Percentiles rank a stretch among this genome's conserved stretches.
phyloP scores from a whole-genome alignment of 2,329 filamentous ascomycete genomes.

The Diaporthe sp. region DNA sequence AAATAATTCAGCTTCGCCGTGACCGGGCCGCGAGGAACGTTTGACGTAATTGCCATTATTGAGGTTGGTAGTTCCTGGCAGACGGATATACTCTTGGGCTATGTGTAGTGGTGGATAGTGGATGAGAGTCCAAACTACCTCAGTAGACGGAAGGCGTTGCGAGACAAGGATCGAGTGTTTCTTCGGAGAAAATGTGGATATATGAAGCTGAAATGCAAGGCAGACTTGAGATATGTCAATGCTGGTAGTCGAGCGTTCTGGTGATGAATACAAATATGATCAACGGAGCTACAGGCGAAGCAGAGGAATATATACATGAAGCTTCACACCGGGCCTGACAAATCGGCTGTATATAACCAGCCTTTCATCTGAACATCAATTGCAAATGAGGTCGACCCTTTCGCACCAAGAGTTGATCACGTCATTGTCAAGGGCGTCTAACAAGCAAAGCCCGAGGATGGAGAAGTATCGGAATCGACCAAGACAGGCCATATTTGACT shows the following conservation, averaged over 20 bases:
- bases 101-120: not conserved
- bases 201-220: not conserved
- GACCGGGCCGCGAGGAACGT: slow-evolving; percentile 69
- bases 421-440: slow-evolving; percentile 22
- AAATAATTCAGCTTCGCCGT: slow-evolving; percentile 76
- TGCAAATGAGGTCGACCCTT: not conserved
- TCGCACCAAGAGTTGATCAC: slow-evolving; percentile 3
- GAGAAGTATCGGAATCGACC: slow-evolving; percentile 7
- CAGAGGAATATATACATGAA: slow-evolving; percentile 19
- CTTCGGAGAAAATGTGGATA: not conserved
- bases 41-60: slow-evolving; percentile 55
- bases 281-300: not conserved
- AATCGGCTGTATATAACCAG: not conserved
- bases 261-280: not conserved
- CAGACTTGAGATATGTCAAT: not conserved
- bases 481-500: not conserved
- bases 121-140: not conserved
- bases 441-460: not conserved
- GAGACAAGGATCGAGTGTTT: not conserved
- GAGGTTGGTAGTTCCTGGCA: not conserved
- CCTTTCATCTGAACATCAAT: not conserved
- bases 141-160: not conserved
- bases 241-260: not conserved
- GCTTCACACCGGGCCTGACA: not conserved
- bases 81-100: not conserved